A percentile compares a stretch with the other conserved stretches of the same genome.
Conservation (phyloP, 805 yeast genomes). For the Lachancea lanzarotensis region DNA sequence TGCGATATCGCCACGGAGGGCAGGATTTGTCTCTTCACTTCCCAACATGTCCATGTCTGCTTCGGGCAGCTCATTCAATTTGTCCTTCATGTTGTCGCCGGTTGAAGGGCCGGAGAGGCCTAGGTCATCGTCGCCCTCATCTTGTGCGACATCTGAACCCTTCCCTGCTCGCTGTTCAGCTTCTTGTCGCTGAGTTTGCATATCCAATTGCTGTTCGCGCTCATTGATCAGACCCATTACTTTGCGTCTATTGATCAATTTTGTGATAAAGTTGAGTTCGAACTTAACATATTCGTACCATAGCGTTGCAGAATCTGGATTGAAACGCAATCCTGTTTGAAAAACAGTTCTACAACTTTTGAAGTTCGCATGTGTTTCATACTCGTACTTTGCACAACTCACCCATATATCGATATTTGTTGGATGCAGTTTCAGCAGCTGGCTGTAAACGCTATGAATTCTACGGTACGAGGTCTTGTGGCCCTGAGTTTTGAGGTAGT, state of each 20-base stretch:
- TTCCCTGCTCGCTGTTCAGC: constrained; percentile 24
- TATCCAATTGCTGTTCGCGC: constrained; percentile 54
- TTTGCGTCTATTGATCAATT: constrained; percentile 74
- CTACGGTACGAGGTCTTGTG: constrained; percentile 58
- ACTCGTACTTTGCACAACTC: constrained; percentile 89
- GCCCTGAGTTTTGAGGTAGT: constrained; percentile 50
- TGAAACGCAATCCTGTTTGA: constrained; percentile 80
- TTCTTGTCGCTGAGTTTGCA: constrained; percentile 33
- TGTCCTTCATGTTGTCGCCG: constrained; percentile 52
- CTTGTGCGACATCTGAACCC: constrained; percentile 27
- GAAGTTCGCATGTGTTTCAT: constrained; percentile 81
- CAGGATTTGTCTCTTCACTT: constrained; percentile 76
- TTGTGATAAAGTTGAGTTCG: constrained; percentile 80
- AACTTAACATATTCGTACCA: constrained; percentile 87
- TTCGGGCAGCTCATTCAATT: constrained; percentile 72
- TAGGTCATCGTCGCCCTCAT: constrained; percentile 27
- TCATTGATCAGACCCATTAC: constrained; percentile 73
- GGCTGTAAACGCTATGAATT: constrained; percentile 69
- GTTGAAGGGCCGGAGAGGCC: constrained; percentile 42
- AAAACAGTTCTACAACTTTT: constrained; percentile 81
- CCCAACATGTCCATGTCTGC: constrained; percentile 83
- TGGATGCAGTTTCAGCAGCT: constrained; percentile 83
- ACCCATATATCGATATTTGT: constrained; percentile 87
- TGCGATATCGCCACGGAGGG: constrained; percentile 66
- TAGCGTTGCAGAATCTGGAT: constrained; percentile 59